A percentile compares a stretch with the other conserved stretches of the same genome.
Evolutionary conservation across 768 basidiomycete species (phyloP).

Genomic region (Cubamyces sp.): DNA sequence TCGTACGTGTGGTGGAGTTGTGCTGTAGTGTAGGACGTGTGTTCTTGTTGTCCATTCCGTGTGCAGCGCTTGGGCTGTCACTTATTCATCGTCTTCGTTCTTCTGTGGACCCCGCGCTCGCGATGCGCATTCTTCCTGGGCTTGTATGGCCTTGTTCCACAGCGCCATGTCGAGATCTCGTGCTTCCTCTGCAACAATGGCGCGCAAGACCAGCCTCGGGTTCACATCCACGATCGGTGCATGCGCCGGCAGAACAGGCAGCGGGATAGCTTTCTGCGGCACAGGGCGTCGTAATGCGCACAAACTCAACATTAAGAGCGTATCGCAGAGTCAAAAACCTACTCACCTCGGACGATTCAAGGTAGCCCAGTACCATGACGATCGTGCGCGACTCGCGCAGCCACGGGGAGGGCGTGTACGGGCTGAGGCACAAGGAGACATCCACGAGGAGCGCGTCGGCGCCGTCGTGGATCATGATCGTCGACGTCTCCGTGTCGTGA

Average conservation of each 20-base stretch:
- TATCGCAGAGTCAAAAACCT: slow-evolving; percentile 18
- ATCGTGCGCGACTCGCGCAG: slow-evolving; percentile 53
- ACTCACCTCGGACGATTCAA: slow-evolving; percentile 55
- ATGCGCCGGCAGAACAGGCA: slow-evolving; percentile 18
- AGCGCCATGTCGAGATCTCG: slow-evolving; percentile 51
- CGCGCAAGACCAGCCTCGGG: slow-evolving; percentile 53
- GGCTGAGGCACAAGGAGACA: slow-evolving; percentile 53
- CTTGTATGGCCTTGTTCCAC: slow-evolving; percentile 46
- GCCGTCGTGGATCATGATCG: slow-evolving; percentile 53
- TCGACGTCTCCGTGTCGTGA: slow-evolving; percentile 53
- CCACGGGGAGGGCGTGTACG: slow-evolving; percentile 43
- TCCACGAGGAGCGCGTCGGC: slow-evolving; percentile 61
- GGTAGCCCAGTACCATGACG: slow-evolving; percentile 59
- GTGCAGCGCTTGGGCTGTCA: not conserved
- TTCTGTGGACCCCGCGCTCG: not conserved
- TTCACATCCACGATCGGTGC: slow-evolving; percentile 38
- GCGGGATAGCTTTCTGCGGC: slow-evolving; percentile 12
- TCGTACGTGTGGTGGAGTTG: not conserved
- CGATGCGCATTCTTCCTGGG: slow-evolving; percentile 14
- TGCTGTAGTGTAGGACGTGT: not conserved
- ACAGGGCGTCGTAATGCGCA: not conserved
- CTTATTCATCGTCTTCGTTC: not conserved
- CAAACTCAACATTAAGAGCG: slow-evolving; percentile 8
- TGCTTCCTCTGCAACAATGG: slow-evolving; percentile 52
- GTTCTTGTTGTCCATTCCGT: not conserved